Evolutionary conservation across 192 early-diverging fungal genomes (phyloP).

Genomic region (Backusella luteola): DNA sequence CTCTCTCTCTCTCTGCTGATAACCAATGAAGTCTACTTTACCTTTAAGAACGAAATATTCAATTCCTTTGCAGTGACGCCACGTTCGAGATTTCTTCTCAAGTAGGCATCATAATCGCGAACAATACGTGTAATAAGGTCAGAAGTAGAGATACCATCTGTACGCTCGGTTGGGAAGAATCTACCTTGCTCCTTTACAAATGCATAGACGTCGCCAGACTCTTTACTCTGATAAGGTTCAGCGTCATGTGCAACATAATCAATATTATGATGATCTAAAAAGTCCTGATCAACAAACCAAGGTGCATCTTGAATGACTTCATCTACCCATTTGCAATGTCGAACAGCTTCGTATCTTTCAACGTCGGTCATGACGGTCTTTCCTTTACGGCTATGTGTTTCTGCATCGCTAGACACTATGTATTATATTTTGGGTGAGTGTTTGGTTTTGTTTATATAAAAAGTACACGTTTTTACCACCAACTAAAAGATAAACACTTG

Average conservation of each 20-base stretch:
- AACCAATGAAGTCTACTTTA: constrained; percentile 13
- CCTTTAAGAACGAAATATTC: constrained; percentile 79
- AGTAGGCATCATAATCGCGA: constrained; percentile 81
- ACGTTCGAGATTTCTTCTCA: constrained; percentile 82
- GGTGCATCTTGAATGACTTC: constrained; percentile 77
- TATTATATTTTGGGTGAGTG: background rate
- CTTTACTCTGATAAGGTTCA: constrained; percentile 71
- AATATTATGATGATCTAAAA: constrained; percentile 73
- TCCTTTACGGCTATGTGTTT: constrained; percentile 78
- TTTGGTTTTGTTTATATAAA: background rate
- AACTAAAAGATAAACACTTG: constrained; percentile 70
- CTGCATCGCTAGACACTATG: constrained; percentile 66
- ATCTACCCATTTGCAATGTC: constrained; percentile 86
- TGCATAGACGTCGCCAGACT: constrained; percentile 73
- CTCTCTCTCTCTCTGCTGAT: background rate
- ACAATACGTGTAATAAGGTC: constrained; percentile 87
- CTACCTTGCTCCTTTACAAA: constrained; percentile 77
- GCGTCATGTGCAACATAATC: constrained; percentile 87
- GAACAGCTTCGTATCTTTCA: constrained; percentile 77
- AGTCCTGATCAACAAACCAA: constrained; percentile 78
- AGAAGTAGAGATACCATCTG: constrained; percentile 80
- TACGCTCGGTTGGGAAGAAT: constrained; percentile 70
- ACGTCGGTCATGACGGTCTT: constrained; percentile 79
- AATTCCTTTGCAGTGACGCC: constrained; percentile 80
- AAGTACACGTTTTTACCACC: constrained; percentile 41